Conservation (phyloP, 129 eudicot species). For the Artemisia tridentata region DNA sequence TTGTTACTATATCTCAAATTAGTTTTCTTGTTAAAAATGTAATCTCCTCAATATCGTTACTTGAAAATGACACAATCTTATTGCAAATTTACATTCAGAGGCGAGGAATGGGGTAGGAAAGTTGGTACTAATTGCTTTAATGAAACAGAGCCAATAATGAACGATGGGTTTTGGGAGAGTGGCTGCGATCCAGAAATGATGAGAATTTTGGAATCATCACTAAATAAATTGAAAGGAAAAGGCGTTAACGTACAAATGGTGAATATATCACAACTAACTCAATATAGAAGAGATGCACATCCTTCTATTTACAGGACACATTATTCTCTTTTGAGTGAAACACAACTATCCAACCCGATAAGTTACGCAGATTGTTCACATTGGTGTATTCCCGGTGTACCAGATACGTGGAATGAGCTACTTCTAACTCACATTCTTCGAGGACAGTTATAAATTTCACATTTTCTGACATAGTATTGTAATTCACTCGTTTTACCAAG, state of each 20-base stretch:
- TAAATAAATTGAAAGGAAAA: constrained; percentile 6
- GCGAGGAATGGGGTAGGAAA: too few relatives aligned
- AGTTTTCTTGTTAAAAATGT: too few relatives aligned
- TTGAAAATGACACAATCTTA: too few relatives aligned
- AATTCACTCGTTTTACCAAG: too few relatives aligned
- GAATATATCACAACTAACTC: constrained; percentile 34
- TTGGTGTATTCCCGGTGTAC: constrained; percentile 47
- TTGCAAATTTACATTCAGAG: too few relatives aligned
- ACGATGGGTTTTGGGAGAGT: constrained; percentile 42
- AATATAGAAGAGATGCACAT: constrained; percentile 38
- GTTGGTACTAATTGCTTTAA: constrained; percentile 32
- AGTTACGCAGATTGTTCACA: constrained; percentile 30
- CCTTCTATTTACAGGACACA: constrained; percentile 35
- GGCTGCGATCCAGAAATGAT: constrained; percentile 15
- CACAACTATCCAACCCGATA: constrained; percentile 19
- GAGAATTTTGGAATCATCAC: constrained; percentile 4
- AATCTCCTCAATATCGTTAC: too few relatives aligned
- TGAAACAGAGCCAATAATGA: constrained; percentile 43
- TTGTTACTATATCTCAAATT: too few relatives aligned
- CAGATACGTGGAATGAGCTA: constrained; percentile 38
- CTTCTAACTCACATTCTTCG: neutral
- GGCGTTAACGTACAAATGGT: constrained; percentile 18
- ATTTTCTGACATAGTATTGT: too few relatives aligned
- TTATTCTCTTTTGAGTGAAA: constrained; percentile 18
- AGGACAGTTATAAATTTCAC: too few relatives aligned